Conservation (phyloP, 495 filamentous ascomycete species). For the Podospora anserina region DNA sequence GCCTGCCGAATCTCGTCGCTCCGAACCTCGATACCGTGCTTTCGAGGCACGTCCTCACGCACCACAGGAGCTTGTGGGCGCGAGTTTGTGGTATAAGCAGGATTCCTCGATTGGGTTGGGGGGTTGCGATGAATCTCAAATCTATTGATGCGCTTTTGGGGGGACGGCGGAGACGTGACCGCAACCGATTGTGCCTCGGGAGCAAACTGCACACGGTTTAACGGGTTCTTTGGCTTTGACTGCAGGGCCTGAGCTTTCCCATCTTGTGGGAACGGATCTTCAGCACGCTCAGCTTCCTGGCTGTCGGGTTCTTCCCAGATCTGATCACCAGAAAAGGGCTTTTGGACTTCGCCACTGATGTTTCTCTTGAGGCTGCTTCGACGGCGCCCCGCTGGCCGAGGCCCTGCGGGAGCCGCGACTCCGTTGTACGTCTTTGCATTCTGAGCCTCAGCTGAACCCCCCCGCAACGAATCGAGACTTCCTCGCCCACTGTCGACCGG, state of each 20-base stretch:
- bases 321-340: slow-evolving; percentile 67
- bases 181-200: slow-evolving; percentile 27
- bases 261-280: slow-evolving; percentile 11
- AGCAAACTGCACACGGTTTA: slow-evolving; percentile 54
- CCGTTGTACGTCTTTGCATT: slow-evolving; percentile 30
- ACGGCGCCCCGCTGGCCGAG: slow-evolving; percentile 30
- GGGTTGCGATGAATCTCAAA: slow-evolving; percentile 77
- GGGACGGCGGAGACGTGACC: slow-evolving; percentile 23
- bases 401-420: slow-evolving; percentile 23
- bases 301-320: slow-evolving; percentile 83
- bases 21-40: slow-evolving; percentile 76
- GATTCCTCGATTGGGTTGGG: slow-evolving; percentile 69
- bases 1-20: slow-evolving; percentile 81
- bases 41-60: slow-evolving; percentile 45
- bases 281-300: slow-evolving; percentile 20
- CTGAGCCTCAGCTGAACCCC: slow-evolving; percentile 25
- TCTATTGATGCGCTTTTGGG: slow-evolving; percentile 55
- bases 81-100: slow-evolving; percentile 66
- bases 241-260: slow-evolving; percentile 33
- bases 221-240: slow-evolving; percentile 56
- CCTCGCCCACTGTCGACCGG: slow-evolving; percentile 25
- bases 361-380: slow-evolving; percentile 53
- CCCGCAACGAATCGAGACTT: slow-evolving; percentile 34
- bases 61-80: slow-evolving; percentile 30
- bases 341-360: slow-evolving; percentile 55